Percentiles rank a stretch among this genome's conserved stretches.
phyloP scores from a whole-genome alignment of 495 filamentous ascomycete species.

The Viridothelium virens region DNA sequence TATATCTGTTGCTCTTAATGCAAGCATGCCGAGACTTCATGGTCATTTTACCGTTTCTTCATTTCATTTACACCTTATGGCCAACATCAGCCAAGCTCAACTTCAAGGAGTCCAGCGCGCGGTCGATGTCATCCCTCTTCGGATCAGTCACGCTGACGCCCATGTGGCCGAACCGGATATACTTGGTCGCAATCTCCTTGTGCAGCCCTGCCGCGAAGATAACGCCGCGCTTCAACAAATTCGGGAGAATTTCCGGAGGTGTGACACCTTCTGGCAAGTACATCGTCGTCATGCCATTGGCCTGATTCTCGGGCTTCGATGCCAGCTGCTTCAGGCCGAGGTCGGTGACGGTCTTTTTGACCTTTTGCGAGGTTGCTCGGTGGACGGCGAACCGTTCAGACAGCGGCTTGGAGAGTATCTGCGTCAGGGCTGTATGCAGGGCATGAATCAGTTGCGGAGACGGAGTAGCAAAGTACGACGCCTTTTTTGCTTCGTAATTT shows the following conservation, averaged over 20 bases:
- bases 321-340: constrained; percentile 84
- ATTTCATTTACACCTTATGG: constrained; percentile 25
- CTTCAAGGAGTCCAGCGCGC: constrained; percentile 70
- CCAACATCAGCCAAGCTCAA: constrained; percentile 64
- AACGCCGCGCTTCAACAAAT: constrained; percentile 78
- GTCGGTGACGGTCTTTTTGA: constrained; percentile 71
- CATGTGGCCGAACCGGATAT: constrained; percentile 86
- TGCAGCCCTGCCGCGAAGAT: constrained; percentile 93
- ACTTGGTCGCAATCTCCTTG: constrained; percentile 68
- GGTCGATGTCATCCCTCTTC: constrained; percentile 63
- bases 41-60: background rate
- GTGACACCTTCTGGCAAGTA: constrained; percentile 81
- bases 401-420: constrained; percentile 73
- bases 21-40: background rate
- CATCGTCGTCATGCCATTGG: constrained; percentile 95
- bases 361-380: constrained; percentile 62
- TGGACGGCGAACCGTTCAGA: constrained; percentile 73
- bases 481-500: constrained; percentile 95
- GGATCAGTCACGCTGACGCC: constrained; percentile 76
- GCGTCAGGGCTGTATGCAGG: constrained; percentile 82
- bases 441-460: constrained; percentile 91
- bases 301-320: constrained; percentile 75
- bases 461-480: constrained; percentile 95
- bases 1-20: background rate
- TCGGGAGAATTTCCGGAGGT: constrained; percentile 74